Evolutionary conservation across 305 asterid species (phyloP).

Genomic region (Euphrasia arctica): DNA sequence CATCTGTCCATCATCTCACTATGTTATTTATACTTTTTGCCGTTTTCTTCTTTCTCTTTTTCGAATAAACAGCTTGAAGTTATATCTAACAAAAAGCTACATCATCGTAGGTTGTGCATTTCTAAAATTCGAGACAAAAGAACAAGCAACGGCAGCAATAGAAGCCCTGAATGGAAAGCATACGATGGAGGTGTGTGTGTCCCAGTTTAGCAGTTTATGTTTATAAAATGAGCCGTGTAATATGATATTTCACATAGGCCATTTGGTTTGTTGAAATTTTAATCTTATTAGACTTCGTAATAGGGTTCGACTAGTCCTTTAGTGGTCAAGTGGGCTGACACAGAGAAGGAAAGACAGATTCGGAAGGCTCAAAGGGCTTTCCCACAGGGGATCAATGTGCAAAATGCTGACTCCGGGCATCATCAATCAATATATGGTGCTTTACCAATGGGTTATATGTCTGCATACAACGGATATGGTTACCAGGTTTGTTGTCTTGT

Average conservation of each 20-base stretch:
- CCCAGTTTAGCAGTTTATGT: background rate
- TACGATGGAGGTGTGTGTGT: slow-evolving; percentile 45
- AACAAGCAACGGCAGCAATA: slow-evolving; percentile 79
- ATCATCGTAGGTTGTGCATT: slow-evolving; percentile 75
- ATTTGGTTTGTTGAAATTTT: slow-evolving; percentile 23
- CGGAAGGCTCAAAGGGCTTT: slow-evolving; percentile 84
- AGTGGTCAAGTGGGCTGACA: slow-evolving; percentile 99
- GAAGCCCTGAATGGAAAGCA: slow-evolving; percentile 85
- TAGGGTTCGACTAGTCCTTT: slow-evolving; percentile 84
- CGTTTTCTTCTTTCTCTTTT: too few relatives aligned
- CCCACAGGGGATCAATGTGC: slow-evolving; percentile 44
- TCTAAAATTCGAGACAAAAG: slow-evolving; percentile 78
- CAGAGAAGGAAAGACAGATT: slow-evolving; percentile 90
- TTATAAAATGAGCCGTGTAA: slow-evolving; percentile 17
- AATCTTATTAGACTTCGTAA: slow-evolving; percentile 16
- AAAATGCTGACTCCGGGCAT: slow-evolving; percentile 40
- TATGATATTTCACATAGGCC: slow-evolving; percentile 17
- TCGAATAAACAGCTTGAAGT: slow-evolving; percentile 4
- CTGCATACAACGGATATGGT: slow-evolving; percentile 77
- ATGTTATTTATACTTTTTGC: too few relatives aligned
- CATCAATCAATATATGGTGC: slow-evolving; percentile 72
- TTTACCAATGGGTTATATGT: slow-evolving; percentile 74
- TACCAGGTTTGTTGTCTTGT: slow-evolving; percentile 67
- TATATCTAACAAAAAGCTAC: slow-evolving; percentile 16
- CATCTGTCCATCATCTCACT: too few relatives aligned